A percentile compares a stretch with the other conserved stretches of the same genome.
Evolutionary conservation across 164 flowering plant genomes (phyloP).

Genomic region (Santalum album): DNA sequence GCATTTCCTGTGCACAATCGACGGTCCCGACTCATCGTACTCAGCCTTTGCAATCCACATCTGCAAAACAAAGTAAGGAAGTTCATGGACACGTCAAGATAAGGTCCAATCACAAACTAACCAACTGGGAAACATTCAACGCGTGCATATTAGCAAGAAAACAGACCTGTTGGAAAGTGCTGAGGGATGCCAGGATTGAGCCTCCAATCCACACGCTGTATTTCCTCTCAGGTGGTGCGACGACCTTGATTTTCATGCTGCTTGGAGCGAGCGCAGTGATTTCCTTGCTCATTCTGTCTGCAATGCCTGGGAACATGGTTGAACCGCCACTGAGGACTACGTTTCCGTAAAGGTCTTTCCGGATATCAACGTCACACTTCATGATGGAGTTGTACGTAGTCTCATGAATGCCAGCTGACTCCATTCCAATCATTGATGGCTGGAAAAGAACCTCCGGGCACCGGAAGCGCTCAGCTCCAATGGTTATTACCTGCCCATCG

Average conservation of each 20-base stretch:
- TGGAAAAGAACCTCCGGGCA: slow-evolving; percentile 87
- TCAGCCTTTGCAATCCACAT: slow-evolving; percentile 78
- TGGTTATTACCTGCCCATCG: slow-evolving; percentile 79
- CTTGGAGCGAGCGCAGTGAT: slow-evolving; percentile 77
- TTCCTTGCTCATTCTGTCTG: slow-evolving; percentile 88
- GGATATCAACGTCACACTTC: slow-evolving; percentile 84
- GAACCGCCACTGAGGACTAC: slow-evolving; percentile 84
- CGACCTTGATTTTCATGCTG: slow-evolving; percentile 87
- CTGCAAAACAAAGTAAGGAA: slow-evolving; percentile 19
- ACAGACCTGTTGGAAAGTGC: slow-evolving; percentile 71
- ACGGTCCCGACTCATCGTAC: slow-evolving; percentile 65
- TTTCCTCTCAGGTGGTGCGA: slow-evolving; percentile 86
- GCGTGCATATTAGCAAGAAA: no score
- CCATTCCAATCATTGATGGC: slow-evolving; percentile 79
- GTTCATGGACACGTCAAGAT: no score
- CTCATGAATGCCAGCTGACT: slow-evolving; percentile 73
- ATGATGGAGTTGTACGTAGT: slow-evolving; percentile 76
- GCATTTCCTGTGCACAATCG: slow-evolving; percentile 72
- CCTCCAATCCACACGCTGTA: slow-evolving; percentile 93
- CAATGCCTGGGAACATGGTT: slow-evolving; percentile 82
- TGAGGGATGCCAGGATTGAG: slow-evolving; percentile 69
- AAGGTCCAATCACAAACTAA: no score
- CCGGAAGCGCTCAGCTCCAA: slow-evolving; percentile 80
- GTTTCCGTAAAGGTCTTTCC: slow-evolving; percentile 71
- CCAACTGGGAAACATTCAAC: no score